A percentile compares a stretch with the other conserved stretches of the same genome.
These are phyloP conservation scores for Aspergillus campestris DNA, from an alignment of 495 filamentous ascomycete species.

Conservation along the genomic window DNA sequence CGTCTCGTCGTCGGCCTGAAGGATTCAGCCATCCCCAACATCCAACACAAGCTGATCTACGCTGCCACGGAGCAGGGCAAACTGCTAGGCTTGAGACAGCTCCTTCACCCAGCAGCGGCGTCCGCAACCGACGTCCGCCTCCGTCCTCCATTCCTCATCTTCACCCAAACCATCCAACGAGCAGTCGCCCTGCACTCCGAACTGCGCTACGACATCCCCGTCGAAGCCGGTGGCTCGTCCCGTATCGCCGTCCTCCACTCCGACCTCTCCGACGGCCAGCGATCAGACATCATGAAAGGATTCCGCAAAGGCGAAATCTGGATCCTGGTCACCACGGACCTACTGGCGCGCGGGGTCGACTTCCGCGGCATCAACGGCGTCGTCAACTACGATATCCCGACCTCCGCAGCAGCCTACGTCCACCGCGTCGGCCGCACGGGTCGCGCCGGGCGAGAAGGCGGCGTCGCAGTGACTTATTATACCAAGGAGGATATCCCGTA, in stretches of 20 bases:
- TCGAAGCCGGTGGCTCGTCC: constrained; percentile 73
- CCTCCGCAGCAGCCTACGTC: constrained; percentile 78
- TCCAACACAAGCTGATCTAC: constrained; percentile 83
- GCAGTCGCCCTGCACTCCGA: constrained; percentile 82
- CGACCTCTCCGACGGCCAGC: constrained; percentile 65
- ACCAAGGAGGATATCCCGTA: constrained; percentile 90
- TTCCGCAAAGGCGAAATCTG: constrained; percentile 92
- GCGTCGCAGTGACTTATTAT: constrained; percentile 88
- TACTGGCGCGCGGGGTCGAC: constrained; percentile 84
- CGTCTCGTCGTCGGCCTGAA: constrained; percentile 90
- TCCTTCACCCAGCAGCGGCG: constrained; percentile 69
- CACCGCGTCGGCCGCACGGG: constrained; percentile 91
- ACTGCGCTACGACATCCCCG: constrained; percentile 88
- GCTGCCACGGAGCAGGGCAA: constrained; percentile 90
- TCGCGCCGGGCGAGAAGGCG: constrained; percentile 76
- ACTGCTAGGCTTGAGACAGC: constrained; percentile 80
- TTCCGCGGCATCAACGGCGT: constrained; percentile 88
- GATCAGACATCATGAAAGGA: constrained; percentile 72
- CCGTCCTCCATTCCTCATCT: constrained; percentile 82
- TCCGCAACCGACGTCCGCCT: constrained; percentile 52
- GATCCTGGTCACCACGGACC: constrained; percentile 91
- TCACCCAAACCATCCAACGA: constrained; percentile 88
- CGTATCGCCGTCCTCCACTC: constrained; percentile 89
- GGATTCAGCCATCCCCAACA: constrained; percentile 87
- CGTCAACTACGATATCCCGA: constrained; percentile 94